Evolutionary conservation across 345 rosid genomes (phyloP).

Genomic region (Salix viminalis): DNA sequence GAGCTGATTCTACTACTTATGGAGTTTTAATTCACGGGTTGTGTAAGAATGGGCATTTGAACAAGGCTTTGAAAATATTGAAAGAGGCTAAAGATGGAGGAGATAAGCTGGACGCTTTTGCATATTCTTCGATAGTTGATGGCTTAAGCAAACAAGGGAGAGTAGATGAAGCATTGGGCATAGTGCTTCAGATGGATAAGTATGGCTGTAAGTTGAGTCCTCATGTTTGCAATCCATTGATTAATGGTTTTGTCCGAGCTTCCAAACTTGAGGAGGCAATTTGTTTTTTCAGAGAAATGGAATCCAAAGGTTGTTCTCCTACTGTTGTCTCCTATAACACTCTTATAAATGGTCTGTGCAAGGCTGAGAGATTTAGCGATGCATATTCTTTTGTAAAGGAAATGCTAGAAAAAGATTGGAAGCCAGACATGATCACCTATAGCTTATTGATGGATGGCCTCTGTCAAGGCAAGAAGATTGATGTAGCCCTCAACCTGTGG

Average conservation of each 20-base stretch:
- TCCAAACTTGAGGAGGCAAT: slow-evolving; percentile 68
- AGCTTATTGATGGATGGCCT: slow-evolving; percentile 78
- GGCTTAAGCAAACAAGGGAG: slow-evolving; percentile 69
- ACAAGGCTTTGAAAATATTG: slow-evolving; percentile 58
- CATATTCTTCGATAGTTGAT: slow-evolving; percentile 70
- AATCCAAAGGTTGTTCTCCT: slow-evolving; percentile 40
- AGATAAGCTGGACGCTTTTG: slow-evolving; percentile 49
- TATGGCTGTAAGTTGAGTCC: slow-evolving; percentile 48
- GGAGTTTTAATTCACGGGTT: slow-evolving; percentile 73
- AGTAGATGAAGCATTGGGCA: slow-evolving; percentile 54
- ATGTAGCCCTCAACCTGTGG: slow-evolving; percentile 69
- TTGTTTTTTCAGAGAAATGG: slow-evolving; percentile 51
- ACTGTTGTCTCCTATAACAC: slow-evolving; percentile 66
- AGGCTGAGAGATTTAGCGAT: slow-evolving; percentile 61
- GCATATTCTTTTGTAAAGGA: slow-evolving; percentile 64
- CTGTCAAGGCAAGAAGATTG: slow-evolving; percentile 57
- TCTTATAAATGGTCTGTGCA: slow-evolving; percentile 68
- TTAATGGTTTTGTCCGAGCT: slow-evolving; percentile 57
- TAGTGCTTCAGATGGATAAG: slow-evolving; percentile 45
- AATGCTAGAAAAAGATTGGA: slow-evolving; percentile 63
- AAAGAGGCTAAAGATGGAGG: slow-evolving; percentile 48
- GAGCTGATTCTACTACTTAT: slow-evolving; percentile 55
- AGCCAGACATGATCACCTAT: slow-evolving; percentile 73
- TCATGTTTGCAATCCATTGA: slow-evolving; percentile 53
- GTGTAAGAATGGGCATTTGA: slow-evolving; percentile 68